Evolutionary conservation across 495 filamentous ascomycete species (phyloP).

Genomic region (Amorphotheca resinae): DNA sequence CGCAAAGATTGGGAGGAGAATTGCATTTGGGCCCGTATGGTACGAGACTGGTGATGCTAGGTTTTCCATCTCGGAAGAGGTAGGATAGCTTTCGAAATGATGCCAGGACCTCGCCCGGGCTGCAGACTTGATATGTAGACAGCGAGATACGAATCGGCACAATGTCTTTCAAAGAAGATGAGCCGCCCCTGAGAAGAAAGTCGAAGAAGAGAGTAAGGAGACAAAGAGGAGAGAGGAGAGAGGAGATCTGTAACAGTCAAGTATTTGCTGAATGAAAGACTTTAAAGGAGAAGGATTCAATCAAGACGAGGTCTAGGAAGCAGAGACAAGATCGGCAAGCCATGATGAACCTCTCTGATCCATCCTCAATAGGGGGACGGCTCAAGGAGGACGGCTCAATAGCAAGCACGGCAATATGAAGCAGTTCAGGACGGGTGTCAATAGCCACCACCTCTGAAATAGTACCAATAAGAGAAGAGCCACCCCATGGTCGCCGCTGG

Average conservation of each 20-base stretch:
- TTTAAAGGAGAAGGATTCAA: background rate
- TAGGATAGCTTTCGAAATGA: background rate
- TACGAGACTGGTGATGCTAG: background rate
- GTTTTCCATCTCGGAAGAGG: background rate
- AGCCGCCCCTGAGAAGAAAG: background rate
- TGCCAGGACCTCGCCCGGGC: background rate
- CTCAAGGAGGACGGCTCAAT: conserved; percentile 1
- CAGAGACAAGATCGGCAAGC: background rate
- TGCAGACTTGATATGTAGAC: background rate
- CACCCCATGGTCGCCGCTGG: background rate
- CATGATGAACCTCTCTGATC: background rate
- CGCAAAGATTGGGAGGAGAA: conserved; percentile 15
- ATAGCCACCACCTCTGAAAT: background rate
- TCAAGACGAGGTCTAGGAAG: background rate
- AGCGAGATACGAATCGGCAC: background rate
- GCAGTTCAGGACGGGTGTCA: background rate
- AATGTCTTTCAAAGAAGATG: no score
- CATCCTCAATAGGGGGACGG: background rate
- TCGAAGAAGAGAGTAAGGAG: background rate
- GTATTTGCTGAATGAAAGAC: background rate
- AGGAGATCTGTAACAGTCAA: background rate
- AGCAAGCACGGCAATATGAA: conserved; percentile 1
- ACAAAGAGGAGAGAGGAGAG: background rate
- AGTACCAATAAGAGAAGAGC: background rate
- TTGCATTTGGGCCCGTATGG: conserved; percentile 13